Conservation (phyloP, 306 rosid genomes). For the Gynostemma pentaphyllum region DNA sequence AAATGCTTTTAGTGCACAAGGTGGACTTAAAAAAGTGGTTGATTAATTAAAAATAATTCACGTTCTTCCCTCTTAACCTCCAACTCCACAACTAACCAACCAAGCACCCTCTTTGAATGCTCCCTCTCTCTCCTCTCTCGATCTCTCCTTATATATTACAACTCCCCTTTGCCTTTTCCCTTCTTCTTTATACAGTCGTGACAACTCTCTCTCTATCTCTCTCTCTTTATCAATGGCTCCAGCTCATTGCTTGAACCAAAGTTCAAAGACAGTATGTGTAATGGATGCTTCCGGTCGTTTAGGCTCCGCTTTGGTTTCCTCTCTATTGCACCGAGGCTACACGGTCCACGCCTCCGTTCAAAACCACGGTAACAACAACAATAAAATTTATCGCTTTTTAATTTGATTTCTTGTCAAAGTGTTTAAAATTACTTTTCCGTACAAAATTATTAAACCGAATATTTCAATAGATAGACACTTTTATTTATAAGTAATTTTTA, state of each 20-base stretch:
- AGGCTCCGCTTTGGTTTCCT: constrained; percentile 15
- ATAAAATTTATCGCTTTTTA: no score
- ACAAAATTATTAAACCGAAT: no score
- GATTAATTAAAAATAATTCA: background rate
- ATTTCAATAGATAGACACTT: no score
- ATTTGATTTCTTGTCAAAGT: background rate
- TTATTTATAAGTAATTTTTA: no score
- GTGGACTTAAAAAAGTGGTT: background rate
- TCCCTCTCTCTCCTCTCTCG: background rate
- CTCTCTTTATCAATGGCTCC: constrained; percentile 11
- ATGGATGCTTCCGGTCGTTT: constrained; percentile 22
- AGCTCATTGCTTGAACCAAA: background rate
- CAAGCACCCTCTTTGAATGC: constrained; percentile 4
- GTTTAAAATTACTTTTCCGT: no score
- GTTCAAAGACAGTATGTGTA: constrained; percentile 18
- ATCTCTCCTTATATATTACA: background rate
- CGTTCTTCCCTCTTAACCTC: background rate
- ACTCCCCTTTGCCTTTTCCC: background rate
- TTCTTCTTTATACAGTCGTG: background rate
- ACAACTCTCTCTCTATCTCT: background rate
- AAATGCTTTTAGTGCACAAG: no score
- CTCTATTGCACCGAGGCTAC: constrained; percentile 25
- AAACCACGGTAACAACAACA: constrained; percentile 7
- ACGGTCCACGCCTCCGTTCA: constrained; percentile 26
- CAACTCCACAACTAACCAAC: constrained; percentile 4